Base-by-base conservation (phyloP, 768 basidiomycete species). In the Pluteus cervinus region DNA sequence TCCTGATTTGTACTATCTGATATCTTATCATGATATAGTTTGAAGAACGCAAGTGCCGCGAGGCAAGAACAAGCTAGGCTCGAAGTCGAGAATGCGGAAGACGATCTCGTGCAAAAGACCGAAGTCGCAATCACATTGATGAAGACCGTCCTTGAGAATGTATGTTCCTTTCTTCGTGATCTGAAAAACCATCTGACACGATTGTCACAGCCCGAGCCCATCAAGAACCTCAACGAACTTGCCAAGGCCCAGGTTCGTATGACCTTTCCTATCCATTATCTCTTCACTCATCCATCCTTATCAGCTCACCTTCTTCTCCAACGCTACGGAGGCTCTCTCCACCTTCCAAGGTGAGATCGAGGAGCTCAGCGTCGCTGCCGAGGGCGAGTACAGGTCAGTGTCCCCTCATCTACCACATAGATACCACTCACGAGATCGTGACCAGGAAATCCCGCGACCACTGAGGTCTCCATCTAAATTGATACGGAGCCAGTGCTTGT, bases 121-220 rank as follows among this genome's bases (percentile, higher is more conserved):
- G 96, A 99, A 60, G 86, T 93, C 21, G 94, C 93, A 1, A 96
- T 96, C 50, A 87, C 86, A 2, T 74, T 91, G 29, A 94, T 96
- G 92, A 94, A 94, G 71, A 85, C 88, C n/a, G 94, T 98, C 11
- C 73, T 99, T 25, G 94, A 98, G 51, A 97, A 97, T 62, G 93
- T 96, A 46, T 38, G 86, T 69, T 3, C n/a, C 35, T 23, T 30
- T 43, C 23, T 34, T 41, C 8, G 16, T 29, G n/a, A 9, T 33
- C 10, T 17, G 7, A 23, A 28, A n/a, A n/a, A n/a, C n/a, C n/a
- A n/a, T n/a, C n/a, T n/a, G n/a, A n/a, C n/a, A n/a, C n/a, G n/a
- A n/a, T n/a, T n/a, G n/a, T n/a, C 29, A 16, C 48, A 94, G 91
- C 96, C 96, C 25, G 94, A 97, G 63, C 89, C 96, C 3, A 62